These are phyloP conservation scores for Cyclotella sp. DNA, from an alignment of 108 stramenopile genomes.

Conservation along the genomic window DNA sequence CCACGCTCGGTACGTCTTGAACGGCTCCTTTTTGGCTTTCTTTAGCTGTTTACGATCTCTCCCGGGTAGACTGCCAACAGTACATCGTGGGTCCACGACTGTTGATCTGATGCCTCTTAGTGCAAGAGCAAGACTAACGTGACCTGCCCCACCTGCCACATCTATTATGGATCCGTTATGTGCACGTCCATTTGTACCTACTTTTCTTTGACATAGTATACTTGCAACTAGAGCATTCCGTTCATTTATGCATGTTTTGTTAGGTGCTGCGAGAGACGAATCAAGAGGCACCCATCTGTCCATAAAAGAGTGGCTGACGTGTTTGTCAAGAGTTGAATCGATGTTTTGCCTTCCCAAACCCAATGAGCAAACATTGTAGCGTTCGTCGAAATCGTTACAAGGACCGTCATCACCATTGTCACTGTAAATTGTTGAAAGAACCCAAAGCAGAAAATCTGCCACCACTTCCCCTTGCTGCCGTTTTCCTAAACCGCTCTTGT, in stretches of 20 bases:
- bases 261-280: constrained; percentile 2
- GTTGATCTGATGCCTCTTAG: constrained; percentile 69
- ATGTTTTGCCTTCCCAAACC: background rate
- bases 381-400: background rate
- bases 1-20: constrained; percentile 62
- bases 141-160: constrained; percentile 85
- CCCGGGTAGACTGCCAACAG: constrained; percentile 68
- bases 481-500: constrained; percentile 56
- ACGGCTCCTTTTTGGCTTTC: constrained; percentile 55
- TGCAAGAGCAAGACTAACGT: constrained; percentile 76
- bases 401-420: background rate
- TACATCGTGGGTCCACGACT: constrained; percentile 76
- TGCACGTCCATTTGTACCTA: background rate
- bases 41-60: constrained; percentile 75
- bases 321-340: background rate
- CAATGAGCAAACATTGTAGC: constrained; percentile 1
- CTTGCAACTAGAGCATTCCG: background rate
- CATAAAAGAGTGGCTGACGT: constrained; percentile 14
- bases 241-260: background rate
- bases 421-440: constrained; percentile 50
- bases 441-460: constrained; percentile 62
- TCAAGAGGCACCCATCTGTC: constrained; percentile 14
- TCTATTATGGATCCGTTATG: constrained; percentile 54
- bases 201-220: constrained; percentile 7
- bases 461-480: constrained; percentile 67